Evolutionary conservation across 768 basidiomycete species (phyloP).

Genomic region (Mrakia frigida): DNA sequence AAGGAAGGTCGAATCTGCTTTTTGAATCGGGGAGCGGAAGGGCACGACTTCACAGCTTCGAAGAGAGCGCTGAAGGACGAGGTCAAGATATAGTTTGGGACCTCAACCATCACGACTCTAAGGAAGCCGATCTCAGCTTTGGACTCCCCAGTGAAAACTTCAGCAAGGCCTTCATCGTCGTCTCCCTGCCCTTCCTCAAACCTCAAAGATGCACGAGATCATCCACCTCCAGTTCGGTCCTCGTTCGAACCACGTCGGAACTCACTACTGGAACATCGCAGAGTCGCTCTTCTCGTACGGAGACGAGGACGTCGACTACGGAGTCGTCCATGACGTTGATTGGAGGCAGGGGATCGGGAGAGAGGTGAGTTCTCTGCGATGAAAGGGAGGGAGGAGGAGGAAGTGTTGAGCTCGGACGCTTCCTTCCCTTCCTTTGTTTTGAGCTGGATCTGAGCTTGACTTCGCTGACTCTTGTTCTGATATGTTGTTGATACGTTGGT

Average conservation of each 20-base stretch:
- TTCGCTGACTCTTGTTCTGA: not conserved
- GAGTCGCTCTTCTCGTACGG: slow-evolving; percentile 27
- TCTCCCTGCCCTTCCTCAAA: no score
- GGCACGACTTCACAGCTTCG: not conserved
- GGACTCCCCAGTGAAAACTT: not conserved
- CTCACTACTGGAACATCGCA: slow-evolving; percentile 28
- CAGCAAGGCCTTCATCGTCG: not conserved
- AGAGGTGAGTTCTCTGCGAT: slow-evolving; percentile 6
- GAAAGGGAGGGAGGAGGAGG: not conserved
- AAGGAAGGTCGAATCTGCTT: not conserved
- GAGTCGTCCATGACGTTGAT: slow-evolving; percentile 25
- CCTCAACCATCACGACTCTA: not conserved
- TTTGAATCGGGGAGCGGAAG: not conserved
- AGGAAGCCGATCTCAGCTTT: not conserved
- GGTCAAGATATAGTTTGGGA: not conserved
- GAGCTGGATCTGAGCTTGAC: not conserved
- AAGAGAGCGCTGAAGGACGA: not conserved
- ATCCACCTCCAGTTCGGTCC: slow-evolving; percentile 30
- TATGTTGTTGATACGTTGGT: not conserved
- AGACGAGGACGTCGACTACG: slow-evolving; percentile 24
- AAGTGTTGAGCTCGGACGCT: slow-evolving; percentile 11
- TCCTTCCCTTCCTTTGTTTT: not conserved
- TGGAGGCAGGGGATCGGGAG: slow-evolving; percentile 25
- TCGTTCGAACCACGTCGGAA: slow-evolving; percentile 20
- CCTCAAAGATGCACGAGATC: slow-evolving; percentile 23